Base-by-base conservation (phyloP, 2,329 filamentous ascomycete genomes). In the Hymenoscyphus occultus region DNA sequence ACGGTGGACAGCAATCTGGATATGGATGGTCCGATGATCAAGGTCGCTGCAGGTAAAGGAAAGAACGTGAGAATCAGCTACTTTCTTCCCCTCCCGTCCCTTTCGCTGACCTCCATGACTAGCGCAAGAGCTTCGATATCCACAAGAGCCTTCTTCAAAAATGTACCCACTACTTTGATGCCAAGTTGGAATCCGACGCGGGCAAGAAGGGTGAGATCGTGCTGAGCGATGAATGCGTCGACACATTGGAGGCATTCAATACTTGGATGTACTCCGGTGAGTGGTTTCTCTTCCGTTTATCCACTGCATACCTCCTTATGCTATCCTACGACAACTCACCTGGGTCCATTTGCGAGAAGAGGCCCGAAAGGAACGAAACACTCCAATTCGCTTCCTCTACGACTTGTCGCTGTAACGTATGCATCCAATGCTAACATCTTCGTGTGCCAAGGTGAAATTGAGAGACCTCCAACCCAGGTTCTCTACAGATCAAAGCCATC, bases 61-160 rank as follows among this genome's bases (percentile, higher is more conserved):
- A 19, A 62, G 28, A n/a, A 4, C 14, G 39, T 61, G 13, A 5
- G 48, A 13, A 13, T 35, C 5, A n/a, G 31, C 6, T 40, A 6
- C 56, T 40, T 12, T 40, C 31, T n/a, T 39, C 13, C 12, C 4
- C 31, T 22, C 22, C 16, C 14, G 13, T 51, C 10, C 40, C 3
- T 32, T n/a, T 64, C 60, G 31, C 58, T 67, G 6, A 62, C 13
- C 40, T 42, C 22, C 16, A 13, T 19, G 45, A 6, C 0, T 28
- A 69, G 67, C 40, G 51, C 31, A 59, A 67, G 64, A 48, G 39
- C 13, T 64, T 68, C 39, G 60, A 56, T 19, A 56, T 71, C 45
- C 68, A 70, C 59, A 69, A 67, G 54, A 32, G 14, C 12, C 48
- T 68, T 22, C 60, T 71, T 6, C 54, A 67, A 28, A 64, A 62